phyloP scores from a whole-genome alignment of 305 asterid genomes.

The Coffea humblotiana region DNA sequence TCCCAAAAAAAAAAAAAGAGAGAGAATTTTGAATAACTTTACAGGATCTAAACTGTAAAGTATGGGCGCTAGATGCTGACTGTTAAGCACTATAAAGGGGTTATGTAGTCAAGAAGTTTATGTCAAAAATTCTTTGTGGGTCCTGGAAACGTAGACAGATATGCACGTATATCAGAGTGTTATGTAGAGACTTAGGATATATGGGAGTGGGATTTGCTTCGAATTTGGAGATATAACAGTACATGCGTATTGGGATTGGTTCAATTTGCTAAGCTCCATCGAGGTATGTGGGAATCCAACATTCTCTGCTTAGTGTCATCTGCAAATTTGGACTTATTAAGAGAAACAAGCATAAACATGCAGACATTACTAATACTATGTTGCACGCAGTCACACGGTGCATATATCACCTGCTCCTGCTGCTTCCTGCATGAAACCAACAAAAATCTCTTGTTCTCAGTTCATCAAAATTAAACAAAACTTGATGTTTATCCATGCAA shows the following conservation, averaged over 20 bases:
- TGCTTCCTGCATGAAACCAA: slow-evolving; percentile 1
- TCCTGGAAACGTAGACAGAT: neutral
- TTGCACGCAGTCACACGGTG: neutral
- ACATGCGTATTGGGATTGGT: slow-evolving; percentile 67
- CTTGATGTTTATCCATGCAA: neutral
- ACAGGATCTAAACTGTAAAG: too few species aligned
- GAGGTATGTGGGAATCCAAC: slow-evolving; percentile 41
- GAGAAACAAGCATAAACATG: slow-evolving; percentile 3
- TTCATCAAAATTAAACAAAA: neutral
- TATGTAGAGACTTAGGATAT: neutral
- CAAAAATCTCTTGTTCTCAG: neutral
- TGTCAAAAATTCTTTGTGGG: slow-evolving; percentile 17
- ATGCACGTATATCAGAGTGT: slow-evolving; percentile 2
- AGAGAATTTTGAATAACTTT: too few species aligned
- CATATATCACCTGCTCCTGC: neutral
- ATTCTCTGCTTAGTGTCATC: slow-evolving; percentile 29
- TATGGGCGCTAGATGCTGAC: neutral
- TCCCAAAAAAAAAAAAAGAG: too few species aligned
- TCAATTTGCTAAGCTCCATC: slow-evolving; percentile 28
- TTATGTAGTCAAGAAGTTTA: neutral
- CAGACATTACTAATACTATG: neutral
- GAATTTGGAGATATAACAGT: slow-evolving; percentile 31
- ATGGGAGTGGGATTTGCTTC: slow-evolving; percentile 25
- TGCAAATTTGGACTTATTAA: slow-evolving; percentile 12
- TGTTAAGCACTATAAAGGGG: too few species aligned